A percentile compares a stretch with the other conserved stretches of the same genome.
These are phyloP conservation scores for Amanita rimosa DNA, from an alignment of 768 basidiomycete genomes.

Conservation along the genomic window DNA sequence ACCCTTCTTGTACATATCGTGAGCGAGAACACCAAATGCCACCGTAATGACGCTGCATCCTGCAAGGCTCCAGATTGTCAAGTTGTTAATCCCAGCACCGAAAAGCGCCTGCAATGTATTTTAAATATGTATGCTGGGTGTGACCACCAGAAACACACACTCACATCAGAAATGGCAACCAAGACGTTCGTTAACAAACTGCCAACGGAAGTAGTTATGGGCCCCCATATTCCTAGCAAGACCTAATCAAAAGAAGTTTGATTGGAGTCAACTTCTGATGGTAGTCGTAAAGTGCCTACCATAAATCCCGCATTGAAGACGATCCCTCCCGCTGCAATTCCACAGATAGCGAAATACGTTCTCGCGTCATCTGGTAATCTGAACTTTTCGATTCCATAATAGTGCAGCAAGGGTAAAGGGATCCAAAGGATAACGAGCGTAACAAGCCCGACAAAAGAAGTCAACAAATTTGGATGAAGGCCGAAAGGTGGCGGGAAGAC, in stretches of 20 bases:
- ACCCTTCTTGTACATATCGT: slow-evolving; percentile 46
- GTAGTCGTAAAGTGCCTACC: slow-evolving; percentile 31
- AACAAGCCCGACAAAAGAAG: slow-evolving; percentile 66
- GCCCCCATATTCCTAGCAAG: slow-evolving; percentile 79
- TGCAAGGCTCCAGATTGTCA: slow-evolving; percentile 62
- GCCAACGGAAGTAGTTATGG: slow-evolving; percentile 79
- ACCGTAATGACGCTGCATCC: slow-evolving; percentile 73
- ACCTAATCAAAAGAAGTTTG: slow-evolving; percentile 31
- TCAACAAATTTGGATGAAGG: slow-evolving; percentile 74
- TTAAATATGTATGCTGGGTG: not conserved
- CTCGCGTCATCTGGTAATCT: slow-evolving; percentile 40
- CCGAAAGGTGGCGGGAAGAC: slow-evolving; percentile 68
- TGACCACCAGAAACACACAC: slow-evolving; percentile 9
- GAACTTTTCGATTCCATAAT: slow-evolving; percentile 53
- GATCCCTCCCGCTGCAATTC: slow-evolving; percentile 63
- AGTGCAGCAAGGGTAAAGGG: slow-evolving; percentile 66
- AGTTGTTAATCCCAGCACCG: slow-evolving; percentile 43
- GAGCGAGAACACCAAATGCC: slow-evolving; percentile 73
- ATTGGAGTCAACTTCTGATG: not conserved
- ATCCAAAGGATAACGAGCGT: slow-evolving; percentile 73
- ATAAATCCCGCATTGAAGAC: slow-evolving; percentile 81
- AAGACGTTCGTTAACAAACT: slow-evolving; percentile 92
- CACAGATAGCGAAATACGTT: slow-evolving; percentile 42
- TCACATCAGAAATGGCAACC: slow-evolving; percentile 68
- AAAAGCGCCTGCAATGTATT: slow-evolving; percentile 49